Evolutionary conservation across 2,329 filamentous ascomycete species (phyloP), one percentile per base, ranked within the genome.

Genomic region (Aspergillus persii): DNA sequence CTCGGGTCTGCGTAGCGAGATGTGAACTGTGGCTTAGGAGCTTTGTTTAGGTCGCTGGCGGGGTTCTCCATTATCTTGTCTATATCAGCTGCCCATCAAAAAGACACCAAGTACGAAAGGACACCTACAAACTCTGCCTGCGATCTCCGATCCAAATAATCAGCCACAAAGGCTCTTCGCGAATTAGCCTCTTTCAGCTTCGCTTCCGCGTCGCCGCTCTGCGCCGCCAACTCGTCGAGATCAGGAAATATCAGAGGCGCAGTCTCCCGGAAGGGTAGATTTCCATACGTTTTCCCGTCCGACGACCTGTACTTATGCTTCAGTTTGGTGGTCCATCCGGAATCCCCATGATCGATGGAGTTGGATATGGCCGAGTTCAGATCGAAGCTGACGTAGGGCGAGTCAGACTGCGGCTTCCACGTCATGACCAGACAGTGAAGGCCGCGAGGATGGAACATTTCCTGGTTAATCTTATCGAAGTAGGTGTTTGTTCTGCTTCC

Each of bases 401-500:
- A 65, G 18, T 66, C 58, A 0, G 68, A 61, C 3, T 79, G 75
- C 0, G 81, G 79, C 54, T 81, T 81, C 73, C 77, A 85, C 1
- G 81, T 81, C 72, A 87, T 79, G 41, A 88, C 75, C 23, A 84
- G 73, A 60, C 78, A 81, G 69, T 81, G 83, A 0, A 87, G 76
- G 0, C 85, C 85, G 2, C 78, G 79, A 0, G 85, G 84, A 50
- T 77, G 78, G 69, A 88, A 88, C 59, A 85, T 80, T 3, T 82
- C 76, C 8, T 80, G 75, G 65, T 87, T 88, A 64, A 85, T 77
- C 39, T 76, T 71, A 63, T 86, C 79, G 15, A 88, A 77, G 66
- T 84, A 87, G 0, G 68, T 73, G 64, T 86, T 86, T 0, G 81
- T 78, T 29, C 11, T 53, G 18, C 31, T 53, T 9, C 4, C 3